Evolutionary conservation across 1,139 yeast species (phyloP).

Genomic region (Scheffersomyces titani): DNA sequence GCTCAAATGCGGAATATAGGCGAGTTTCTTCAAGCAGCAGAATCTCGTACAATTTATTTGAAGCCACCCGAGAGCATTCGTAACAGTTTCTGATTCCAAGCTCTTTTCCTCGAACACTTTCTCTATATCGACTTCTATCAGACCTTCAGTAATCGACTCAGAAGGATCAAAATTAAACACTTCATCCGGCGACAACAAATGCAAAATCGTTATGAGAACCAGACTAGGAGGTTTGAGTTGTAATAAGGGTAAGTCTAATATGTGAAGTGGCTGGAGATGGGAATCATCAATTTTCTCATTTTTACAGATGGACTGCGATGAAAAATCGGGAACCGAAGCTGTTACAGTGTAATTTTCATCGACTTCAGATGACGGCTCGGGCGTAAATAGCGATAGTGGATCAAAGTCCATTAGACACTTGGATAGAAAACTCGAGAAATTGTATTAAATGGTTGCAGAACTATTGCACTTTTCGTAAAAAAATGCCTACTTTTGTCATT

Average conservation of each 20-base stretch:
- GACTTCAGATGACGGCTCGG: constrained; percentile 13
- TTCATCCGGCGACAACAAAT: constrained; percentile 51
- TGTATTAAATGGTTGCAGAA: background rate
- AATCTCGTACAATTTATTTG: constrained; percentile 32
- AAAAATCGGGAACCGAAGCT: background rate
- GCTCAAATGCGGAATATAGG: constrained; percentile 28
- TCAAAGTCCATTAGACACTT: constrained; percentile 34
- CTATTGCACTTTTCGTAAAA: background rate
- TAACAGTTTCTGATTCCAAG: constrained; percentile 21
- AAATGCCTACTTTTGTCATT: background rate
- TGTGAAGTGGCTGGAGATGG: constrained; percentile 46
- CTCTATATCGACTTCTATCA: constrained; percentile 14
- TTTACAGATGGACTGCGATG: background rate
- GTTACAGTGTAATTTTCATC: background rate
- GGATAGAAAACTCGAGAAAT: background rate
- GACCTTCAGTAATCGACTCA: constrained; percentile 11
- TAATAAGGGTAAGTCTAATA: constrained; percentile 66
- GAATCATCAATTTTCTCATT: constrained; percentile 16
- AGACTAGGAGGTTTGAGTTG: constrained; percentile 48
- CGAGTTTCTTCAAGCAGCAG: constrained; percentile 21
- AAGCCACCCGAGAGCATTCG: constrained; percentile 44
- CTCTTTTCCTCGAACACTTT: constrained; percentile 25
- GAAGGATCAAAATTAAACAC: constrained; percentile 55
- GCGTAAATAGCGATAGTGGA: constrained; percentile 44
- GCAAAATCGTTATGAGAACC: constrained; percentile 48